Base-by-base conservation (phyloP, 1,139 yeast species). In the Scheffersomyces parashehatae region DNA sequence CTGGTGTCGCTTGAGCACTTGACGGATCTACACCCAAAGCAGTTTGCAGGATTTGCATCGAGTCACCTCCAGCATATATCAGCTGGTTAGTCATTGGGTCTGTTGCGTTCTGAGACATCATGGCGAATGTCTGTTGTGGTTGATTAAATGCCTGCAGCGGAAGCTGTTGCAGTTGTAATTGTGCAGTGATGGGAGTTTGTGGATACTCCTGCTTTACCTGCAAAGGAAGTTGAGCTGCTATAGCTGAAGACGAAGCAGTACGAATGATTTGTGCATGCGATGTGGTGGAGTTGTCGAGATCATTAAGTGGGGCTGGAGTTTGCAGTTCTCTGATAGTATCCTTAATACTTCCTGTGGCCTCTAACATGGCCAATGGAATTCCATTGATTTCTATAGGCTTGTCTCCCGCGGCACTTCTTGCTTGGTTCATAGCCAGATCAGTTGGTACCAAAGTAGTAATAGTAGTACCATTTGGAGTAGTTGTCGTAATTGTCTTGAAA, bases 381-480 rank as follows among this genome's bases (percentile, higher is more conserved):
- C 95, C 95, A 56, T 86, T 86, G 50, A 87, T 87, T 54, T 82
- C 85, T 28, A 81, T 68, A 2, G 86, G 85, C 50, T 74, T 76
- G 31, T 81, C 62, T 9, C 81, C 83, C 10, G 79, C 80, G 1
- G 84, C 85, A 29, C 79, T 77, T 41, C 72, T 67, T 1, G 82
- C 79, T 61, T 81, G 75, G 51, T 61, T 62, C 73, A 87, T 75
- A 0, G 95, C 95, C 52, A 79, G 81, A 56, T 84, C 87, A 0
- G 97, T 88, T 2, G 97, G 97, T 1, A 89, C 93, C 52, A 90
- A 75, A 0, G 93, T 89, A 0, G 97, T 89, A 15, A 89, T 77
- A 0, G 97, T 88, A 0, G 97, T 90, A 45, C 97, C 97, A 54
- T 88, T 88, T 2, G 97, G 96, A 0, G 96, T 85, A 0, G 96